Conservation (phyloP, 176 grass and related monocot genomes). For the Musa beccarii region DNA sequence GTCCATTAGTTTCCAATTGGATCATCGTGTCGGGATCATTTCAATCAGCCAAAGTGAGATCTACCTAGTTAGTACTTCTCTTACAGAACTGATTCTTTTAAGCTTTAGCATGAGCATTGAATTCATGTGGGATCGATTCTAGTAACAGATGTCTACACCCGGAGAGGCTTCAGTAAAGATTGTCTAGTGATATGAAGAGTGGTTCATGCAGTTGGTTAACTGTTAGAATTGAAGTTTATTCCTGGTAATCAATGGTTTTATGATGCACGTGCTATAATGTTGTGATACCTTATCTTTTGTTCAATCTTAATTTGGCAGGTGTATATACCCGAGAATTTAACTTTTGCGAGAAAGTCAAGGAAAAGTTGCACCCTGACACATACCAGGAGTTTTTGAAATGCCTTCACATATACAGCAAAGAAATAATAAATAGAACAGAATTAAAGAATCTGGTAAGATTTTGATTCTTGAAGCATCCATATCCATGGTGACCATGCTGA, state of each 20-base stretch:
- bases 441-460: conserved; percentile 84
- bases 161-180: not conserved
- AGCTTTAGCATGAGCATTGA: too few relatives aligned
- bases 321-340: conserved; percentile 74
- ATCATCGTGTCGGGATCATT: not conserved
- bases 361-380: conserved; percentile 83
- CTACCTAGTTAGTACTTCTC: not conserved
- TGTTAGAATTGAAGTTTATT: not conserved
- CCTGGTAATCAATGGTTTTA: not conserved
- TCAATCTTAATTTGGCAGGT: conserved; percentile 39
- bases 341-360: conserved; percentile 94
- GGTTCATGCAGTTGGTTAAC: not conserved
- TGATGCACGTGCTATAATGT: conserved; percentile 1
- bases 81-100: not conserved
- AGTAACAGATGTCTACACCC: not conserved
- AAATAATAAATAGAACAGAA: conserved; percentile 93
- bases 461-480: not conserved
- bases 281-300: conserved; percentile 14
- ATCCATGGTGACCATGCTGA: not conserved
- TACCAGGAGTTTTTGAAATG: conserved; percentile 99
- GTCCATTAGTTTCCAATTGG: not conserved
- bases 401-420: conserved; percentile 96
- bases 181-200: not conserved
- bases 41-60: not conserved
- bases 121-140: too few relatives aligned